Evolutionary conservation across 179 eudicot species (phyloP).

Genomic region (Camellia oleifera): DNA sequence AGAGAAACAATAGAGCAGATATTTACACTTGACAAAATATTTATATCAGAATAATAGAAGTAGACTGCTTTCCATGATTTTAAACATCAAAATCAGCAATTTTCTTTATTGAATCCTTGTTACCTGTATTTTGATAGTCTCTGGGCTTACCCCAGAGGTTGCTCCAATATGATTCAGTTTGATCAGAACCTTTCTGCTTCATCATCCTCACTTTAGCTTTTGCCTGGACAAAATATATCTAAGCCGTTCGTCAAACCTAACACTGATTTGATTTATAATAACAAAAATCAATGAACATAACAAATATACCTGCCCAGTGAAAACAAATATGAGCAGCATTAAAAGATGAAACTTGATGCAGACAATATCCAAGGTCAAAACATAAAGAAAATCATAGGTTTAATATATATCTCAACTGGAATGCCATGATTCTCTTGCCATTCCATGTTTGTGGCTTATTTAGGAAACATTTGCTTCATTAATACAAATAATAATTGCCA

Average conservation of each 20-base stretch:
- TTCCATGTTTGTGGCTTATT: not conserved
- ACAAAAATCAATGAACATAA: not conserved
- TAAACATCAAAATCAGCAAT: not conserved
- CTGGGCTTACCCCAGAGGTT: slow-evolving; percentile 73
- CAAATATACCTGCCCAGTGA: not conserved
- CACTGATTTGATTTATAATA: not conserved
- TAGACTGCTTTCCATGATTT: not conserved
- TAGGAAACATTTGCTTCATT: not conserved
- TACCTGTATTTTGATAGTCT: slow-evolving; percentile 58
- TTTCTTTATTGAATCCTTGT: not conserved
- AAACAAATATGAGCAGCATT: slow-evolving; percentile 5
- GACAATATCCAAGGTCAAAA: not conserved
- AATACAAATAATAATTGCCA: not conserved
- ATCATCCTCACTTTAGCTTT: slow-evolving; percentile 80
- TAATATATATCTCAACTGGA: not conserved
- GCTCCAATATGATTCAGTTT: slow-evolving; percentile 60
- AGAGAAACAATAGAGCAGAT: slow-evolving; percentile 2
- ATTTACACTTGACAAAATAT: not conserved
- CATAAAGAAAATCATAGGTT: not conserved
- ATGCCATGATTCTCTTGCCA: not conserved
- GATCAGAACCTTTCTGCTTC: slow-evolving; percentile 55
- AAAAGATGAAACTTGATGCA: not conserved
- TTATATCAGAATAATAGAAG: not conserved
- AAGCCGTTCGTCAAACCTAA: not conserved
- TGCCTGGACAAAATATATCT: slow-evolving; percentile 39